Evolutionary conservation across 148 eudicot genomes (phyloP), one percentile per base, ranked within the genome.

Genomic region (Rhododendron ferrugineum): DNA sequence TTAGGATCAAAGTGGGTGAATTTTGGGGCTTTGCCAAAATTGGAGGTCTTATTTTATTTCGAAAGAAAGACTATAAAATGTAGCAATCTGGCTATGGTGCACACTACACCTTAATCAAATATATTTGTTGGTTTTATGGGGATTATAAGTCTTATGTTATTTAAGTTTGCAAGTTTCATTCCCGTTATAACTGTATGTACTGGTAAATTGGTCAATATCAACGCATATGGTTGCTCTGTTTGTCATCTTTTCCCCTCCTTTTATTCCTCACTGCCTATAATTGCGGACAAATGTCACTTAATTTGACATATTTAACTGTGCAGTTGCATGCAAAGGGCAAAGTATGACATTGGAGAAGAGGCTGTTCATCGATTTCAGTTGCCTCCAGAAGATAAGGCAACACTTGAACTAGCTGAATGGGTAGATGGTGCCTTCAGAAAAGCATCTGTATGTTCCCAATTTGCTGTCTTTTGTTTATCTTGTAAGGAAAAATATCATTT

Each of bases 311-410:
- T 79, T 87, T 82, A 14, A 77, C 86, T 62, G 52, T 86, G 86
- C 91, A 97, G 99, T 85, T 97, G 99, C 93, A 94, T 97, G 98
- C 98, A 93, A 88, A 94, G 93, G 90, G 97, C 94, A 73, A 93
- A 95, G 85, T 97, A 91, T 89, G 98, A 95, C 87, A 94, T 97
- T 72, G 99, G 99, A 83, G 96, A 94, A 89, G 99, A 97, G 91
- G 98, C 98, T 85, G 96, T 97, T 86, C 91, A 93, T 88, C 94
- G 98, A 64, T 97, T 97, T 87, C 94, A 94, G 83, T 86, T 97
- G 91, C 88, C 99, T 84, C 92, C 96, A 86, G 99, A 97, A 94
- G 99, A 97, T 89, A 94, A 92, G 93, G 99, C 98, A 36, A 97
- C 95, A 44, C 95, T 97, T 82, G 93, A 94, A 83, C 90, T 97